Evolutionary conservation across 345 rosid species (phyloP).

Genomic region (Rhodamnia argentea): DNA sequence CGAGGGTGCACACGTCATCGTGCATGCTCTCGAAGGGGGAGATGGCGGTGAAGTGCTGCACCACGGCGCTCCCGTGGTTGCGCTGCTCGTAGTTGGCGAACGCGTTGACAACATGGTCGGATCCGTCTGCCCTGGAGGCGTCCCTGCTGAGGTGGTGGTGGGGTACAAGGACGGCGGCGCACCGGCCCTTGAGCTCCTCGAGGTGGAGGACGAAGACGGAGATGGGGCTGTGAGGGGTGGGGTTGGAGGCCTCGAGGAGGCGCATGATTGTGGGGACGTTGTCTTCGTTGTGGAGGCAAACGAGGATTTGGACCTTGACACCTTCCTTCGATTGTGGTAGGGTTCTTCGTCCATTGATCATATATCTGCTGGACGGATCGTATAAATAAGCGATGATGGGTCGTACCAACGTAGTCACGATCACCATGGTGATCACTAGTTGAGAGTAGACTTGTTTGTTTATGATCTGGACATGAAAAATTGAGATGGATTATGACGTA

Average conservation of each 20-base stretch:
- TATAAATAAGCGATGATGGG: constrained; percentile 8
- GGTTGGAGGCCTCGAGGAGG: constrained; percentile 22
- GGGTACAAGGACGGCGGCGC: constrained; percentile 9
- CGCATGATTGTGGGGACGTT: constrained; percentile 6
- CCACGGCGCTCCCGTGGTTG: neutral
- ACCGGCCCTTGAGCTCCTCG: constrained; percentile 18
- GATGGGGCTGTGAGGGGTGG: constrained; percentile 5
- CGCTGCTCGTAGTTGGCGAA: constrained; percentile 7
- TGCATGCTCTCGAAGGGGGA: constrained; percentile 56
- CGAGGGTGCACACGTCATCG: constrained; percentile 49
- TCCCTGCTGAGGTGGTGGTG: neutral
- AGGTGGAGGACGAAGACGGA: constrained; percentile 16
- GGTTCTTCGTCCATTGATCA: constrained; percentile 8
- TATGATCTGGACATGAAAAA: neutral
- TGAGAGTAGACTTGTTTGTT: neutral
- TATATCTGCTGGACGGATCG: constrained; percentile 22
- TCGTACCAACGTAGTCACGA: constrained; percentile 7
- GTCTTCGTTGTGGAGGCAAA: constrained; percentile 15
- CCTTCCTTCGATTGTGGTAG: constrained; percentile 4
- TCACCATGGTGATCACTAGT: neutral
- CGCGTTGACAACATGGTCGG: constrained; percentile 6
- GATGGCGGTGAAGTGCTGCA: constrained; percentile 41
- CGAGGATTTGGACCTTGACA: constrained; percentile 15
- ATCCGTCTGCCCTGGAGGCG: neutral
- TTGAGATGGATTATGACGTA: neutral